Evolutionary conservation across 805 yeast species (phyloP), one percentile per base, ranked within the genome.

Genomic region (Brettanomyces anomalus): DNA sequence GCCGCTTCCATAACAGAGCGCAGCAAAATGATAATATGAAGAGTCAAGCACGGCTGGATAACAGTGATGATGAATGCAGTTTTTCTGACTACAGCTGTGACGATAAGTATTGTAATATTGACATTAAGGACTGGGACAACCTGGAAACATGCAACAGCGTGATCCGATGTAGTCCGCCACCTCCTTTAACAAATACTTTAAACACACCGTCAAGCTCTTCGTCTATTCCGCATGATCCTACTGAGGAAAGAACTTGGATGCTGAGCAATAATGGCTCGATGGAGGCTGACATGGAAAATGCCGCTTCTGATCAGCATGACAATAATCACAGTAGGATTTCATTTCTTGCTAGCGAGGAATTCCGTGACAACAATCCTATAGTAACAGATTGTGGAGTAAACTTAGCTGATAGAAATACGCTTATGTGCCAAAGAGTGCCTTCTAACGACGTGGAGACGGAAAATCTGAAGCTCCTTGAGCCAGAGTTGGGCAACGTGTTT

Each of bases 11-110:
- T 16, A 31, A 21, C 11, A 26, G 28, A 24, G 28, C 28, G 10
- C 28, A 24, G 28, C 10, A 24, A 7, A 24, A 24, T 24, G 28
- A 11, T 24, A 11, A 7, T 7, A 11, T 3, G 28, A 24, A 24
- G 28, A 24, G 10, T 24, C 10, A 24, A 7, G 6, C 28, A 2
- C 28, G 10, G 28, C 28, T 11, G 10, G 10, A 24, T 24, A 24
- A 31, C 28, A 17, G 32, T 33, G 31, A 31, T 20, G 36, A 21
- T 16, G 16, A 26, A 32, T 36, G 40, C 8, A 41, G 40, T 16
- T 10, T 46, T 13, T 43, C 49, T 7, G 49, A 46, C 24, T 16
- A 35, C 24, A 35, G 37, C 24, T 35, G 37, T 20, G 39, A 36
- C 17, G 31, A 24, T 3, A 28, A 28, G 34, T 26, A 26, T 3